Conservation (phyloP, 805 yeast genomes). For the Lipomyces kockii region DNA sequence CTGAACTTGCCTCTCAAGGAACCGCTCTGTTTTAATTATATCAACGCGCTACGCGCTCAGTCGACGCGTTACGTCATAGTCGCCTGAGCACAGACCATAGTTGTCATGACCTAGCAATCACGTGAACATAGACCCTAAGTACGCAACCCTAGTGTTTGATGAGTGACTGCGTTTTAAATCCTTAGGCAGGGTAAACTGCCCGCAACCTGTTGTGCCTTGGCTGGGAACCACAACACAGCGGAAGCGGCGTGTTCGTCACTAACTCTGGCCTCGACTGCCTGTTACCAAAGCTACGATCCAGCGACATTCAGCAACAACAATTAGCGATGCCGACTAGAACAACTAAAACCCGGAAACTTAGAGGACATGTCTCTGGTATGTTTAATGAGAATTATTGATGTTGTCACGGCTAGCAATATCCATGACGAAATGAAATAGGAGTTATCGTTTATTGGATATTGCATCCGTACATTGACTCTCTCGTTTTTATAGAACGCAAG, state of each 20-base stretch:
- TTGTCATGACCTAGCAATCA: too few species aligned
- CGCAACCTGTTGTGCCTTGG: neutral
- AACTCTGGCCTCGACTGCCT: neutral
- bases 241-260: neutral
- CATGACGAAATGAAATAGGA: neutral
- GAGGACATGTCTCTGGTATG: conserved; percentile 99
- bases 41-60: too few species aligned
- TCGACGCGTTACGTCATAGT: too few species aligned
- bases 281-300: neutral
- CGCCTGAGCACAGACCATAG: neutral
- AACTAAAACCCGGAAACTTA: conserved; percentile 96
- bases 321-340: conserved; percentile 40
- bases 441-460: neutral
- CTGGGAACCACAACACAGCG: neutral
- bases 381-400: conserved; percentile 39
- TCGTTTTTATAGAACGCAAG: too few species aligned
- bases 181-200: neutral
- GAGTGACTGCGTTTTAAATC: neutral
- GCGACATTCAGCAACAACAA: conserved; percentile 8
- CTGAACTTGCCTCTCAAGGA: too few species aligned
- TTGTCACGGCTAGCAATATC: neutral
- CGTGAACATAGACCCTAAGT: neutral
- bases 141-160: neutral
- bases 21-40: too few species aligned
- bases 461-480: neutral